Evolutionary conservation across 2,329 filamentous ascomycete species (phyloP).

Genomic region (Cordyceps cicadae): DNA sequence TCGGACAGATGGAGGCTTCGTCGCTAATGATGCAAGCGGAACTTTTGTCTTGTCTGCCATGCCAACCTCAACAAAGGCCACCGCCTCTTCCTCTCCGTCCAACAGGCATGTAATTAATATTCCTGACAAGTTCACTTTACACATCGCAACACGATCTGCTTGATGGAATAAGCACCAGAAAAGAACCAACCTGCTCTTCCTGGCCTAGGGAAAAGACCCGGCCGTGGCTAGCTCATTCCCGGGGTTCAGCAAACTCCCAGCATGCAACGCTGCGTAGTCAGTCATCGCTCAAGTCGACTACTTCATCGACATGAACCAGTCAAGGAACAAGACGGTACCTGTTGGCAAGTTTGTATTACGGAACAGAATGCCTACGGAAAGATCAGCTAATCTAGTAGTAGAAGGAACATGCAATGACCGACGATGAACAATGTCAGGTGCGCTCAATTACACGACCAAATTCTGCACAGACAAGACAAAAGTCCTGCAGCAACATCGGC

Average conservation of each 20-base stretch:
- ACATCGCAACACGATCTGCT: neutral
- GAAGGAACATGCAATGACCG: neutral
- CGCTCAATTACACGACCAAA: neutral
- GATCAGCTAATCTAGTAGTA: neutral
- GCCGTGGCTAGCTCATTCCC: neutral
- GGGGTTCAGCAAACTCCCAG: neutral
- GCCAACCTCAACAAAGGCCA: no score
- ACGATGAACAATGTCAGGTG: neutral
- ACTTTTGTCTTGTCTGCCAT: neutral
- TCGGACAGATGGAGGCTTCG: neutral
- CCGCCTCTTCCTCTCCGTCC: neutral
- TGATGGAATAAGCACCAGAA: neutral
- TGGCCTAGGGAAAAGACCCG: neutral
- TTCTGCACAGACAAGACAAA: neutral
- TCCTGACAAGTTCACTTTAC: neutral
- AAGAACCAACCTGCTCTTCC: conserved; percentile 2
- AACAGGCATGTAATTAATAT: neutral
- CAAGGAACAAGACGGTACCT: neutral
- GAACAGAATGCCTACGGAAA: neutral
- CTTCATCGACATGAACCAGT: neutral
- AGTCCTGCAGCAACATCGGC: neutral
- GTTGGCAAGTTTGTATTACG: neutral
- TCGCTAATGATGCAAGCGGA: neutral
- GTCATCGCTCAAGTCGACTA: neutral
- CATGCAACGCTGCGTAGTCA: neutral